These are phyloP conservation scores for Oryza meyeriana DNA, from an alignment of 176 grass and related monocot species.

Conservation along the genomic window DNA sequence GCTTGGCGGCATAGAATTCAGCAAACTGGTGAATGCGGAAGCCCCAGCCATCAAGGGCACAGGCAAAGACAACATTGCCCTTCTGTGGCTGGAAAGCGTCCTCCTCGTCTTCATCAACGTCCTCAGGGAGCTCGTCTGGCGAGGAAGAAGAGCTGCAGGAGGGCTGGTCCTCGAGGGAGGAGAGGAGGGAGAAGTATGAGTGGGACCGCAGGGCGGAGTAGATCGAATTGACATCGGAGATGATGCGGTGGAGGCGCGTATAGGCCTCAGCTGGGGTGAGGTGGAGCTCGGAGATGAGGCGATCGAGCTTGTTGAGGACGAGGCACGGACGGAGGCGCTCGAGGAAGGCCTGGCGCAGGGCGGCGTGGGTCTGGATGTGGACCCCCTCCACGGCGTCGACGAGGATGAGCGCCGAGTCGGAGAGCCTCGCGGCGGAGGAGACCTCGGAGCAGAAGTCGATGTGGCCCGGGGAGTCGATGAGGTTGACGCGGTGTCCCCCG, in stretches of 20 bases:
- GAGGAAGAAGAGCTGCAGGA: slow-evolving; percentile 42
- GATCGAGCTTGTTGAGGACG: slow-evolving; percentile 92
- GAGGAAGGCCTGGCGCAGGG: slow-evolving; percentile 79
- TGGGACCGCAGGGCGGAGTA: slow-evolving; percentile 72
- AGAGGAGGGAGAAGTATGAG: slow-evolving; percentile 84
- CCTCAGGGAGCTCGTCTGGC: slow-evolving; percentile 33
- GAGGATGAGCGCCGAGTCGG: slow-evolving; percentile 72
- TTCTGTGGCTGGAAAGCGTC: slow-evolving; percentile 79
- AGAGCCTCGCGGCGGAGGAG: slow-evolving; percentile 75
- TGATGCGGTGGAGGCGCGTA: slow-evolving; percentile 58
- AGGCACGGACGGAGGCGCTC: slow-evolving; percentile 85
- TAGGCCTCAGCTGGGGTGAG: slow-evolving; percentile 76
- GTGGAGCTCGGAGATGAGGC: slow-evolving; percentile 82
- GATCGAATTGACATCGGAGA: slow-evolving; percentile 73
- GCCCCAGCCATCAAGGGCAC: slow-evolving; percentile 89
- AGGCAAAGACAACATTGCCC: slow-evolving; percentile 86
- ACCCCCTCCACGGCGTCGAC: slow-evolving; percentile 87
- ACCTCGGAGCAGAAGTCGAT: slow-evolving; percentile 97
- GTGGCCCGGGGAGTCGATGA: slow-evolving; percentile 96
- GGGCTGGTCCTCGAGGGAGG: slow-evolving; percentile 47
- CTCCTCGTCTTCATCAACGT: slow-evolving; percentile 69
- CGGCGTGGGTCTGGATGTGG: slow-evolving; percentile 84
- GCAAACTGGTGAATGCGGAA: slow-evolving; percentile 78
- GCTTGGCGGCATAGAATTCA: slow-evolving; percentile 54
- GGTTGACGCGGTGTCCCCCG: slow-evolving; percentile 54